phyloP scores from a whole-genome alignment of 163 green algal species.

The Scenedesmus sp. region DNA sequence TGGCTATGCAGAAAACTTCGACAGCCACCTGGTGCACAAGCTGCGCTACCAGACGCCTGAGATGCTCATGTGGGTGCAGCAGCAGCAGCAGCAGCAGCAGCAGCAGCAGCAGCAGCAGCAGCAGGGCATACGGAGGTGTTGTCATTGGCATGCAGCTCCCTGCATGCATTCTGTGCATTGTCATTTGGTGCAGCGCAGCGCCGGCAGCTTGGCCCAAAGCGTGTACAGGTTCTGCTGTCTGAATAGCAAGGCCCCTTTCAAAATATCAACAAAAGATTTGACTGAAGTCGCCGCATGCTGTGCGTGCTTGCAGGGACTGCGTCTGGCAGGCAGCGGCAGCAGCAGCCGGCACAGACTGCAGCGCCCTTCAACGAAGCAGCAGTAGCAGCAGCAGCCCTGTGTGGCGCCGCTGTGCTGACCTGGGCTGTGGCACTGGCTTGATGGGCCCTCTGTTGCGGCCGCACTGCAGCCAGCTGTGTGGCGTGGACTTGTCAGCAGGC shows the following conservation, averaged over 20 bases:
- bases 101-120: too few species aligned
- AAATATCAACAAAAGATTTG: neutral
- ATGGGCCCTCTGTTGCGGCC: conserved; percentile 70
- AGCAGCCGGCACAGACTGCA: neutral
- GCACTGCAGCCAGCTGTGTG: conserved; percentile 59
- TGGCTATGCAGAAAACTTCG: conserved; percentile 72
- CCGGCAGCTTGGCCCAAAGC: too few species aligned
- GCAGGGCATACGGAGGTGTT: too few species aligned
- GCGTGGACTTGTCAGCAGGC: conserved; percentile 59
- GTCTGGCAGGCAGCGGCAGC: conserved; percentile 13
- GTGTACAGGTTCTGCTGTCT: too few species aligned
- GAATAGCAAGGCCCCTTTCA: too few species aligned
- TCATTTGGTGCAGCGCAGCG: too few species aligned
- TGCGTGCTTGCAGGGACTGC: neutral
- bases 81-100: neutral
- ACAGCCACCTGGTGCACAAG: conserved; percentile 68
- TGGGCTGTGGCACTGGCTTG: conserved; percentile 76
- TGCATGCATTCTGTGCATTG: too few species aligned
- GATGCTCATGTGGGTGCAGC: conserved; percentile 56
- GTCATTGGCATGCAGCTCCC: too few species aligned
- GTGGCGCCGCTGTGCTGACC: conserved; percentile 61
- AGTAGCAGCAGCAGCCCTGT: neutral
- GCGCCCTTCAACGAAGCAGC: neutral
- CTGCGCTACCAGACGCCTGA: conserved; percentile 67
- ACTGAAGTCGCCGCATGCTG: neutral